Evolutionary conservation across 441 rosid species (phyloP), one percentile per base, ranked within the genome.

Genomic region (Populus tomentosa): DNA sequence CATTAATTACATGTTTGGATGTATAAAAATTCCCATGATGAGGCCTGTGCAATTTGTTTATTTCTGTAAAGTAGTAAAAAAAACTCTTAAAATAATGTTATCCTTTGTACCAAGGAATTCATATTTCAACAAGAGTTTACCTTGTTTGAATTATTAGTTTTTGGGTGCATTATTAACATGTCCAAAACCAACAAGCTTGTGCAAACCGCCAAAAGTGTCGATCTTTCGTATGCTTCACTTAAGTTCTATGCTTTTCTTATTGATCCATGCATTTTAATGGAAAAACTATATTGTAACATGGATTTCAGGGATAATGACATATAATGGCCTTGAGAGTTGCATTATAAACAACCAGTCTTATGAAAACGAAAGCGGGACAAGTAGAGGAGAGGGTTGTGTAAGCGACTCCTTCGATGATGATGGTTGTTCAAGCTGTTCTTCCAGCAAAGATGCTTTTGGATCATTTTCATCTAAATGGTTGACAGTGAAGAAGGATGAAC

Each of bases 381-480:
- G 97, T 86, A 82, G 87, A 82, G 99, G 90, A 71, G 97, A 91
- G 80, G 94, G 94, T 59, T 87, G 95, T 80, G 80, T 84, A 13
- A 90, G 91, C 6, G 97, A 96, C 77, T 96, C 97, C 8, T 77
- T 92, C 69, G 97, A 90, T 59, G 97, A 95, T 74, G 97, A 95
- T 74, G 97, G 88, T 80, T 89, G 85, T 59, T 89, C 97, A 26
- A 94, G 94, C 87, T 92, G 94, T 83, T 94, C 97, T 68, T 95
- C 99, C 26, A 94, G 97, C 86, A 94, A 91, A 84, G 97, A 95
- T 72, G 94, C 84, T 74, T 92, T 77, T 59, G 94, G 97, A 71
- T 96, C 99, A 21, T 87, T 92, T 77, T 89, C 97, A 76, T 96
- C 98, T 0, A 92, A 94, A 80, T 94, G 97, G 95, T 70, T 90